Conservation (phyloP, 129 eudicot genomes). For the Apium graveolens region DNA sequence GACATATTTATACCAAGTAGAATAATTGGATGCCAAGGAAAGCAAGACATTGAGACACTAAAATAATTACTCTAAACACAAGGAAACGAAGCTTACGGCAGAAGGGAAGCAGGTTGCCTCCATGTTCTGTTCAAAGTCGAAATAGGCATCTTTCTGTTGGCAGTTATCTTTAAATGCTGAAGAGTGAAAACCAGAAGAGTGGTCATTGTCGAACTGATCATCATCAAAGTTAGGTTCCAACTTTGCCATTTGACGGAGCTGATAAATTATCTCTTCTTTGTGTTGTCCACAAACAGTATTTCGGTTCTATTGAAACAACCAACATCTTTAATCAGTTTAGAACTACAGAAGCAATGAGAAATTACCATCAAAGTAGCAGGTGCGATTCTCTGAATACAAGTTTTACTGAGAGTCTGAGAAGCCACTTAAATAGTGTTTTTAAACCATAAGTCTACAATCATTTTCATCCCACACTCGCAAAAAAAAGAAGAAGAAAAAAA, state of each 20-base stretch:
- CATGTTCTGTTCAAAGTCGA: constrained; percentile 19
- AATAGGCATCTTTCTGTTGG: constrained; percentile 9
- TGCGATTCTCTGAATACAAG: background rate
- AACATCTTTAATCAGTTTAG: background rate
- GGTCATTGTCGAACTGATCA: constrained; percentile 27
- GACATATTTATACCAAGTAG: background rate
- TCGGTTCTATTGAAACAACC: constrained; percentile 44
- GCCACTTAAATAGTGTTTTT: background rate
- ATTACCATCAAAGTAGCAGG: background rate
- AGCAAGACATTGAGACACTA: background rate
- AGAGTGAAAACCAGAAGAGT: constrained; percentile 22
- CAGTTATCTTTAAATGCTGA: constrained; percentile 18
- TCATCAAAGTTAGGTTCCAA: constrained; percentile 34
- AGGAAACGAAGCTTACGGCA: constrained; percentile 26
- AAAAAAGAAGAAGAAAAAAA: background rate
- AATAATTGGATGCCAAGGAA: background rate
- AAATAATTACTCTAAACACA: background rate
- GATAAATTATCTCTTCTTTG: constrained; percentile 65
- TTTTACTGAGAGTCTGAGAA: background rate
- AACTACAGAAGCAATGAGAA: background rate
- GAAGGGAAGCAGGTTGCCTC: constrained; percentile 31
- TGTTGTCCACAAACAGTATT: constrained; percentile 67
- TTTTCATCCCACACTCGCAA: background rate
- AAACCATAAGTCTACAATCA: background rate
- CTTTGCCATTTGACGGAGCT: constrained; percentile 75